phyloP scores from a whole-genome alignment of 225 moss, liverwort and hornwort genomes.

The Asterella californica region DNA sequence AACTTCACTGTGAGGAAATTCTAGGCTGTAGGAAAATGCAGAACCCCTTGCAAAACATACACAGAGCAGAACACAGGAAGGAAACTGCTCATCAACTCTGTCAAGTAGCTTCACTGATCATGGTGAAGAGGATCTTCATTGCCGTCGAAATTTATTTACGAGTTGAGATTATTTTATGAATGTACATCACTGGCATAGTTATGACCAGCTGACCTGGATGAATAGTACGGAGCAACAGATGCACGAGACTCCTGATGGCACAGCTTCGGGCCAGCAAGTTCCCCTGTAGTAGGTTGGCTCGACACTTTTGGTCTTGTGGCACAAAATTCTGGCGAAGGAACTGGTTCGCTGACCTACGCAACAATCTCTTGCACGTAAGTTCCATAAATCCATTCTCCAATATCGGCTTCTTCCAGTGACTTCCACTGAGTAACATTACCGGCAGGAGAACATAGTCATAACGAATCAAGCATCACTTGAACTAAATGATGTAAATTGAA shows the following conservation, averaged over 20 bases:
- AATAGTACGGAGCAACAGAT: slow-evolving; percentile 18
- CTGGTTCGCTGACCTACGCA: background rate
- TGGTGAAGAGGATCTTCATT: background rate
- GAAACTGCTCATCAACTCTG: background rate
- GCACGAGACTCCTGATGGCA: slow-evolving; percentile 8
- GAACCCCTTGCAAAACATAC: background rate
- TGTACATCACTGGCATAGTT: slow-evolving; percentile 20
- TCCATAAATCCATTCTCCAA: background rate
- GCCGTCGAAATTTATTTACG: slow-evolving; percentile 19
- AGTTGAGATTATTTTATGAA: slow-evolving; percentile 29
- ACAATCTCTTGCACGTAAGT: too few relatives aligned
- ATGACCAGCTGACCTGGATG: background rate
- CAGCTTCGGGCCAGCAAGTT: background rate
- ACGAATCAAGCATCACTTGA: background rate
- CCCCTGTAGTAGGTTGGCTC: background rate
- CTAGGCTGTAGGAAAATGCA: background rate
- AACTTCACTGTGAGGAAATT: background rate
- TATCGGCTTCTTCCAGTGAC: background rate
- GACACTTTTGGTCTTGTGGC: slow-evolving; percentile 17
- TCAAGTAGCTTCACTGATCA: background rate
- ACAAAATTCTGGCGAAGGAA: background rate
- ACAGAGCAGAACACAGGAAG: background rate
- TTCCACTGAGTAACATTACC: background rate
- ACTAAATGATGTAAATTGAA: background rate
- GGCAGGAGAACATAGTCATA: background rate